phyloP scores from a whole-genome alignment of 441 rosid genomes.

The Erysimum cheiri region DNA sequence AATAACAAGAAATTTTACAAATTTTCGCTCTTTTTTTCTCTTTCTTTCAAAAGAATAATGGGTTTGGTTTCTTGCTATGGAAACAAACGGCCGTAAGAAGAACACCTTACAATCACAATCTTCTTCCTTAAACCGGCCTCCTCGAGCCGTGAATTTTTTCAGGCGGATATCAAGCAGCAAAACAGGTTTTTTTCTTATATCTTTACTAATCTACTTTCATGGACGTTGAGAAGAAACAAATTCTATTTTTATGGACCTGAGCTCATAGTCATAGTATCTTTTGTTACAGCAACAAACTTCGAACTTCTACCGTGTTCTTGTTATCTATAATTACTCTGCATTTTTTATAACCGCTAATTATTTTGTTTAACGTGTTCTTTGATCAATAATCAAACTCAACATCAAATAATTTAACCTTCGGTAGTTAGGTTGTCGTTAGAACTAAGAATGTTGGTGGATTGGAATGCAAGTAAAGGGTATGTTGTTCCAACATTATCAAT shows the following conservation, averaged over 20 bases:
- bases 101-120: too few relatives aligned
- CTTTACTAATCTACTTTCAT: background rate
- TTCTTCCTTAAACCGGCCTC: background rate
- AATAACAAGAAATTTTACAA: background rate
- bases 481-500: conserved; percentile 24
- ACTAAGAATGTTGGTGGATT: conserved; percentile 26
- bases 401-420: background rate
- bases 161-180: background rate
- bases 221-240: too few relatives aligned
- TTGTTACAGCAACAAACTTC: background rate
- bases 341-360: background rate
- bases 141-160: background rate
- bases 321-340: background rate
- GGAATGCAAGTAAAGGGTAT: conserved; percentile 28
- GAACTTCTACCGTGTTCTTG: background rate
- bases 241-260: background rate
- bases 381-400: conserved; percentile 15
- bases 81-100: background rate
- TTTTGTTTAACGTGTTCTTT: background rate
- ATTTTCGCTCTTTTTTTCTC: background rate
- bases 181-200: background rate
- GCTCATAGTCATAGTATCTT: background rate
- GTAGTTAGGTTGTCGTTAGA: conserved; percentile 27
- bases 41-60: background rate
- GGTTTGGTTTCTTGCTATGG: background rate